These are phyloP conservation scores for Lachnellula subtilissima DNA, from an alignment of 2,329 filamentous ascomycete genomes.

Conservation along the genomic window DNA sequence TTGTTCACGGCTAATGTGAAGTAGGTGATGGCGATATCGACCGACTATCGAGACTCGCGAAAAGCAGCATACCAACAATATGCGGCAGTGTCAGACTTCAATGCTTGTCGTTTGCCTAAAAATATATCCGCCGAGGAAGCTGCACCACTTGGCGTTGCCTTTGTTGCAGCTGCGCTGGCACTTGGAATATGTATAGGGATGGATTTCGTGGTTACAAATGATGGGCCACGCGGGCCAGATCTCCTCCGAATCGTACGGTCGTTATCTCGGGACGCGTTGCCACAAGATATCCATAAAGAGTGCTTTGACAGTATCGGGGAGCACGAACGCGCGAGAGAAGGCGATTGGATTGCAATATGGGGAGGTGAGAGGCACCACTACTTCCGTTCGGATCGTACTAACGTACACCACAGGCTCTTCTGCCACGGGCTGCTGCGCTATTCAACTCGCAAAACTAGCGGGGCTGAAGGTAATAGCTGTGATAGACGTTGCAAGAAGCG, in stretches of 20 bases:
- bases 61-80: conserved; percentile 36
- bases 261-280: conserved; percentile 44
- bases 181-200: conserved; percentile 67
- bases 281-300: conserved; percentile 58
- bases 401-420: conserved; percentile 47
- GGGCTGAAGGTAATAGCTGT: conserved; percentile 62
- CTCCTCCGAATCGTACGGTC: conserved; percentile 46
- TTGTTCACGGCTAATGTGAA: conserved; percentile 25
- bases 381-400: background rate
- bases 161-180: conserved; percentile 60
- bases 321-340: conserved; percentile 49
- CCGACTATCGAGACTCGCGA: conserved; percentile 29
- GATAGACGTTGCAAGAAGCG: conserved; percentile 63
- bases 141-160: conserved; percentile 29
- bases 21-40: conserved; percentile 28
- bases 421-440: conserved; percentile 61
- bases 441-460: conserved; percentile 63
- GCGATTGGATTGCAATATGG: conserved; percentile 72
- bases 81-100: conserved; percentile 45
- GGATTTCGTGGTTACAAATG: conserved; percentile 49
- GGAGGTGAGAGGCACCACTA: conserved; percentile 47
- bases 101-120: conserved; percentile 26
- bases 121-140: conserved; percentile 18
- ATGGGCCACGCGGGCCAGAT: conserved; percentile 48
- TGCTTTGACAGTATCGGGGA: conserved; percentile 51